Evolutionary conservation across 768 basidiomycete species (phyloP).

Genomic region (Boletus coccyginus): DNA sequence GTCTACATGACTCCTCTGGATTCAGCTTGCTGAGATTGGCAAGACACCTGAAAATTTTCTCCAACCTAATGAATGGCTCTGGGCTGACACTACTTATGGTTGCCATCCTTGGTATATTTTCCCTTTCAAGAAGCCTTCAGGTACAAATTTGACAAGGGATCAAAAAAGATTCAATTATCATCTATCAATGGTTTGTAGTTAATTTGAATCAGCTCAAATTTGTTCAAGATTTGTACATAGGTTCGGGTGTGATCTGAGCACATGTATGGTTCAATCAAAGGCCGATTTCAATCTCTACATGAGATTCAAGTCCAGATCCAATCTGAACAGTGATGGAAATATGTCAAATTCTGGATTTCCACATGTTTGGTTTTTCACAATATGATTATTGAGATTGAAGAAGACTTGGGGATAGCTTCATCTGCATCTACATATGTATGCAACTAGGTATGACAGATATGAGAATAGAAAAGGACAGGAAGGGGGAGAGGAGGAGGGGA

Average conservation of each 20-base stretch:
- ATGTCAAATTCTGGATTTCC: neutral
- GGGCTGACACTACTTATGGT: constrained; percentile 9
- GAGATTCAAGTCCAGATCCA: constrained; percentile 8
- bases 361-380: constrained; percentile 9
- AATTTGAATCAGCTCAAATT: too few species aligned
- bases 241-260: constrained; percentile 4
- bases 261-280: constrained; percentile 9
- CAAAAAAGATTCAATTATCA: constrained; percentile 16
- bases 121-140: constrained; percentile 21
- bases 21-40: neutral
- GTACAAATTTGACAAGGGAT: constrained; percentile 5
- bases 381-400: constrained; percentile 11
- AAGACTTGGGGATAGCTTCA: neutral
- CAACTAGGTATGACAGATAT: neutral
- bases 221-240: neutral
- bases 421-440: neutral
- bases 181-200: too few species aligned
- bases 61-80: constrained; percentile 4
- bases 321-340: neutral
- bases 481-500: neutral
- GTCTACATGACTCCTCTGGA: constrained; percentile 2
- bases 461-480: neutral
- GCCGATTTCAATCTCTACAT: constrained; percentile 2
- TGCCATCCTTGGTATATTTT: constrained; percentile 20
- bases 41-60: neutral